phyloP scores from a whole-genome alignment of 768 basidiomycete genomes.

The Amylocystis lapponica region DNA sequence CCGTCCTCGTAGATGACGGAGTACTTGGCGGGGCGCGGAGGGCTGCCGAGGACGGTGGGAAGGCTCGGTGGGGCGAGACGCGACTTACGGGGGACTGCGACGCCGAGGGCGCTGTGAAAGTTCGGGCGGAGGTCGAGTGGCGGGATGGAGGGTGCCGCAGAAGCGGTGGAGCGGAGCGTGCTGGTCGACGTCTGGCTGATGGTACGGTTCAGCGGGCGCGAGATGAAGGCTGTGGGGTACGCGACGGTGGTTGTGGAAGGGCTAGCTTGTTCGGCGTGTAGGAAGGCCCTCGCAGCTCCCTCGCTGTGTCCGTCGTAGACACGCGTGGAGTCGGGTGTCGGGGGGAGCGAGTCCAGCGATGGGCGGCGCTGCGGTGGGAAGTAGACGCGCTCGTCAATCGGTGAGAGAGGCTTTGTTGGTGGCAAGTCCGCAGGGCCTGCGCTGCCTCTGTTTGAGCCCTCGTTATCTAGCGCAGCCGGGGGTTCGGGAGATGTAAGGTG shows the following conservation, averaged over 20 bases:
- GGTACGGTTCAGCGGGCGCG: conserved; percentile 60
- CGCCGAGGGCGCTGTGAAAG: conserved; percentile 29
- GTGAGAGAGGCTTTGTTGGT: conserved; percentile 45
- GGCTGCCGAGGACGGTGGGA: conserved; percentile 18
- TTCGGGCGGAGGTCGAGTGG: conserved; percentile 54
- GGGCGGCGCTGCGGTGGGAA: conserved; percentile 43
- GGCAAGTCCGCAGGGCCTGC: conserved; percentile 3
- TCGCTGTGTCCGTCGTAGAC: conserved; percentile 18
- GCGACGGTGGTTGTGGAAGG: conserved; percentile 2
- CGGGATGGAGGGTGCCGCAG: conserved; percentile 44
- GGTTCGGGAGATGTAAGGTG: not conserved
- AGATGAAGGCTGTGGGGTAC: conserved; percentile 45
- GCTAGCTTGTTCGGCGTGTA: conserved; percentile 20
- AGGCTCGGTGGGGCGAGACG: conserved; percentile 14
- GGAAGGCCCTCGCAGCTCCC: conserved; percentile 8
- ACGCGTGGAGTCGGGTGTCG: conserved; percentile 24
- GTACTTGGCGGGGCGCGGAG: conserved; percentile 16
- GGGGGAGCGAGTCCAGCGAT: conserved; percentile 16
- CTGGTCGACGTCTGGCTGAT: conserved; percentile 58
- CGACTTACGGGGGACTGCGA: conserved; percentile 18
- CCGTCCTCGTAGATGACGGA: conserved; percentile 29
- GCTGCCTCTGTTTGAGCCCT: conserved; percentile 12
- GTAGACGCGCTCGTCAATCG: conserved; percentile 60
- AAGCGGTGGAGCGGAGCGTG: conserved; percentile 44
- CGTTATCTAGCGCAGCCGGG: too few species aligned